Base-by-base conservation (phyloP, 768 basidiomycete species). In the Pulveroboletus sp. region DNA sequence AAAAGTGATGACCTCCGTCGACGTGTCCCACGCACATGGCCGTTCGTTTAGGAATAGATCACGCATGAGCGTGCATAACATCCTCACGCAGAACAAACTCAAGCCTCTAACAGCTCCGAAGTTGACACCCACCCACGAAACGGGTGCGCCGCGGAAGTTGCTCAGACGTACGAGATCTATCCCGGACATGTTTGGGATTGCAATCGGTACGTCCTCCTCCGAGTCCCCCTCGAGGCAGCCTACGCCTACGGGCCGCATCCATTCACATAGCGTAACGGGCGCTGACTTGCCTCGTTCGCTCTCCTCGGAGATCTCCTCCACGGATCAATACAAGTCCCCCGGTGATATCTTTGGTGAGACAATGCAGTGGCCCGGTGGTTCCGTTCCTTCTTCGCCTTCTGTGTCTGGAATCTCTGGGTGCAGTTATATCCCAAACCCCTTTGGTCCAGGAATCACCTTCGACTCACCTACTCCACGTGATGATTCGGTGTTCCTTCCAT, bases 261-360 rank as follows among this genome's bases (percentile, higher is more conserved):
- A 90, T 58, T 88, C 88, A 3, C 83, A 87, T 55, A 89, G 86
- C 65, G 86, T 90, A 15, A 89, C 86, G 1, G 80, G 80, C 2
- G 81, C 78, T 11, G 86, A 90, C 50, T 70, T 80, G 39, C 76
- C 79, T 18, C 77, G 78, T 10, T 68, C 65, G 3, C 58, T 68
- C 1, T 37, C 65, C 11, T 49, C 63, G 3, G 53, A 54, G n/a
- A 3, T 53, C 8, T 58, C 66, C 30, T 55, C 67, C 24, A 49
- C 39, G 9, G 64, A 64, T n/a, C 58, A 58, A 24, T 57, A 60
- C 12, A 69, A 67, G 43, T 50, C 62, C 0, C 56, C 54, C 3
- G 59, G 69, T 24, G 87, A 89, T 61, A 70, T 80, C 15, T 89
- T 89, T 61, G 75, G 73, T 27, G 79, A 83, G 40, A 70, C 82